Evolutionary conservation across 495 filamentous ascomycete genomes (phyloP), one percentile per base, ranked within the genome.

Genomic region (Pseudoneurospora amorphoporcata): DNA sequence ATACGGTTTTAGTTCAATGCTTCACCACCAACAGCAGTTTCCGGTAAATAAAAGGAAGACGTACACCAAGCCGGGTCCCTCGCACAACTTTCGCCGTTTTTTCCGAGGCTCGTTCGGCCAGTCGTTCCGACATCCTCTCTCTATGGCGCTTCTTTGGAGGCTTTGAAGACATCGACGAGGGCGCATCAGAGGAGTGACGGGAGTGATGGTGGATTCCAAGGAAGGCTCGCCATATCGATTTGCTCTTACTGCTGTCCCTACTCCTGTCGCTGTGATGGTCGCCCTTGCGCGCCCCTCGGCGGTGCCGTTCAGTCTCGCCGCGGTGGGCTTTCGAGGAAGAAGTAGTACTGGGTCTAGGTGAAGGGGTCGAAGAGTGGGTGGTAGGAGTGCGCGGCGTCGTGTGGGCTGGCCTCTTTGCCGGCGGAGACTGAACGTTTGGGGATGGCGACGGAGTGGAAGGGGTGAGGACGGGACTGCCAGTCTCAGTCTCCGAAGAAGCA

Each of bases 61-160:
- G 65, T 76, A 77, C 80, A 29, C 75, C 76, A 17, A 81, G 79
- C 47, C 74, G 79, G 75, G 76, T 76, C n/a, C 79, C 74, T 45
- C 74, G 76, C 41, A 19, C n/a, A 17, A 69, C 38, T 3, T 68
- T 41, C 17, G 42, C 8, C 7, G 45, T 8, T n/a, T 19, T 14
- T 12, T 23, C 16, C 5, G 71, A 8, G 29, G 53, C 53, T 17
- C 29, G 23, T 17, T 35, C 53, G 29, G 53, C 14, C 53, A 65
- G 29, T 42, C n/a, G 53, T 72, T 19, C 71, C 71, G 32, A 45
- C 38, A 39, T 70, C 53, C 32, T 65, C 29, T 65, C 53, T 65
- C 32, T 65, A 35, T 32, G 43, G 72, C 70, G 72, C 29, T 70
- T 72, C 29, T 39, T 69, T 69, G 75, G 4, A n/a, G 68, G 68